Conservation (phyloP, 2,329 filamentous ascomycete species). For the Trichoderma harzianum region DNA sequence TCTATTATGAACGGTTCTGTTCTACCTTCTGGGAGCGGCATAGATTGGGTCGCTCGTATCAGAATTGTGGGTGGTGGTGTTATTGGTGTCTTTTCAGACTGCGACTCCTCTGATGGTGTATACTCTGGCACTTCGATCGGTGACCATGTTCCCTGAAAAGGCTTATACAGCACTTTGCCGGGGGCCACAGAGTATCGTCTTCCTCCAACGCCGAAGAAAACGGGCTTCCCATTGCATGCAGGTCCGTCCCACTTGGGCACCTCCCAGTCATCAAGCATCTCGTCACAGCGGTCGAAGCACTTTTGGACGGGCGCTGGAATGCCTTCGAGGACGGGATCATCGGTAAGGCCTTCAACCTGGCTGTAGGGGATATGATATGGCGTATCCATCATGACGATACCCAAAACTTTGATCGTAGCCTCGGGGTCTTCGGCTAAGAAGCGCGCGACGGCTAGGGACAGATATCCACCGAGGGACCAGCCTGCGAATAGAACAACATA, state of each 20-base stretch:
- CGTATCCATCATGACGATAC: constrained; percentile 30
- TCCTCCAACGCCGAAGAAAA: constrained; percentile 21
- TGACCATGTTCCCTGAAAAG: constrained; percentile 22
- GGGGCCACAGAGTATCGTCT: constrained; percentile 21
- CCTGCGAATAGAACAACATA: constrained; percentile 19
- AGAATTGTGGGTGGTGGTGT: constrained; percentile 27
- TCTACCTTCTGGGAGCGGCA: constrained; percentile 13
- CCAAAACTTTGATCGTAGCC: constrained; percentile 25
- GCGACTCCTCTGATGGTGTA: not conserved
- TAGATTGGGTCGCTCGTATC: constrained; percentile 22
- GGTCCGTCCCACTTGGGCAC: constrained; percentile 27
- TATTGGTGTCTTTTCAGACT: constrained; percentile 1
- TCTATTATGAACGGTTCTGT: constrained; percentile 25
- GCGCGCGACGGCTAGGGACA: constrained; percentile 27
- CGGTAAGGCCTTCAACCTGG: constrained; percentile 18
- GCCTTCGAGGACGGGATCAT: constrained; percentile 22
- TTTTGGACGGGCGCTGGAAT: constrained; percentile 28
- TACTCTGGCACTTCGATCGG: constrained; percentile 14
- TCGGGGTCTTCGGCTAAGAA: constrained; percentile 26
- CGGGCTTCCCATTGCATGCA: constrained; percentile 11
- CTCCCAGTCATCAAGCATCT: constrained; percentile 31
- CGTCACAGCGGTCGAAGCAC: constrained; percentile 31
- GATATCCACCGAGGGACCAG: constrained; percentile 32
- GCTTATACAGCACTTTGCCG: constrained; percentile 24
- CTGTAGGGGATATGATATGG: constrained; percentile 27